A percentile compares a stretch with the other conserved stretches of the same genome.
Evolutionary conservation across 805 yeast species (phyloP).

Genomic region (Lipomyces sp.): DNA sequence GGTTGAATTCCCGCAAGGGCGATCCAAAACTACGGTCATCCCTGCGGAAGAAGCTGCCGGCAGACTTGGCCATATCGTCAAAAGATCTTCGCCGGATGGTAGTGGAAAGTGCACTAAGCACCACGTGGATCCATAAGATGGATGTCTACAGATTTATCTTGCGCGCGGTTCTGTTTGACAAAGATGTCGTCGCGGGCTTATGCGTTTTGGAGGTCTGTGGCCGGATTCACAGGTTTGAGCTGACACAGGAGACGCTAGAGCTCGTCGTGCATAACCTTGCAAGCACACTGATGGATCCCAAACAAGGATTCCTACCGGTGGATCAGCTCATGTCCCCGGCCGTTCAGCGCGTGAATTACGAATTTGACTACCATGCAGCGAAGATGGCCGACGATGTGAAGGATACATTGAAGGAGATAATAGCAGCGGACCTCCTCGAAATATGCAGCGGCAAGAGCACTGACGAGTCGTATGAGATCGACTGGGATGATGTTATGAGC

Average conservation of each 20-base stretch:
- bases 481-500: conserved; percentile 12
- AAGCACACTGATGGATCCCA: neutral
- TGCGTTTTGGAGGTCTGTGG: conserved; percentile 13
- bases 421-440: conserved; percentile 8
- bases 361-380: neutral
- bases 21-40: neutral
- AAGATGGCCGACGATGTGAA: too few species aligned
- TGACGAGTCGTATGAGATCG: conserved; percentile 1
- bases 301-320: neutral
- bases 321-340: conserved; percentile 4
- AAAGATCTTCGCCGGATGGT: conserved; percentile 3
- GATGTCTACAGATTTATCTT: conserved; percentile 4
- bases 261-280: conserved; percentile 5
- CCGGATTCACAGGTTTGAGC: conserved; percentile 3
- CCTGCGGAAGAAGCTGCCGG: neutral
- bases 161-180: conserved; percentile 3
- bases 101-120: conserved; percentile 5
- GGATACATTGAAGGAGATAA: neutral
- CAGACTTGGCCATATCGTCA: neutral
- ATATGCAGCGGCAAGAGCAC: neutral
- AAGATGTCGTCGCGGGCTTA: conserved; percentile 9
- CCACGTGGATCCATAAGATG: conserved; percentile 6
- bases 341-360: neutral
- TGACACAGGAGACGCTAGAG: conserved; percentile 3
- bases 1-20: neutral